Percentiles rank a stretch among this genome's conserved stretches.
Conservation (phyloP, 208 protist species). For the Leishmania arabica region DNA sequence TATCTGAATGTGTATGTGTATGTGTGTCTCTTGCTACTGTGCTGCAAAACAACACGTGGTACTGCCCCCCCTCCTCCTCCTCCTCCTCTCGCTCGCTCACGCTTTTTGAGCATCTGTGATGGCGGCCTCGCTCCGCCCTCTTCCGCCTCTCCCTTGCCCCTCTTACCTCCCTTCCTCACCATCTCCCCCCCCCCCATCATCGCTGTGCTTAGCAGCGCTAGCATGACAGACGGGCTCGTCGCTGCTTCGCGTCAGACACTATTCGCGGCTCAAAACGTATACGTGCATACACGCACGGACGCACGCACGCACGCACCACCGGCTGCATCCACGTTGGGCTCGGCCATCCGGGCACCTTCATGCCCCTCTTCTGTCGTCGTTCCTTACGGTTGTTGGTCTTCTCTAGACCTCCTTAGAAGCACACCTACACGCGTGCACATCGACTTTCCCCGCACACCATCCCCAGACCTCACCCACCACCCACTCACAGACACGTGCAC, state of each 20-base stretch:
- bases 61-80: too few relatives aligned
- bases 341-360: background rate
- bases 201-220: background rate
- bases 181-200: background rate
- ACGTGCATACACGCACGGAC: too few relatives aligned
- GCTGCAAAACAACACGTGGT: too few relatives aligned
- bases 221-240: background rate
- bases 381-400: background rate
- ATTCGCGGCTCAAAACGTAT: background rate
- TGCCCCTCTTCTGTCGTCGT: background rate
- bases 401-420: background rate
- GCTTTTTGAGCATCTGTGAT: too few relatives aligned
- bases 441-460: background rate
- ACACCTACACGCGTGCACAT: background rate
- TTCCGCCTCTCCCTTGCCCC: too few relatives aligned
- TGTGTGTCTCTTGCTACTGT: too few relatives aligned
- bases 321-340: background rate
- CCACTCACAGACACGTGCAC: slow-evolving; percentile 1
- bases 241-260: background rate
- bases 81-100: too few relatives aligned
- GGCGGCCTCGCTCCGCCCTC: too few relatives aligned
- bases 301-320: too few relatives aligned
- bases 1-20: too few relatives aligned
- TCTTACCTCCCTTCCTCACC: background rate
- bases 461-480: background rate